Conservation (phyloP, 139 green algal genomes). For the Tetradesmus lagerheimii region DNA sequence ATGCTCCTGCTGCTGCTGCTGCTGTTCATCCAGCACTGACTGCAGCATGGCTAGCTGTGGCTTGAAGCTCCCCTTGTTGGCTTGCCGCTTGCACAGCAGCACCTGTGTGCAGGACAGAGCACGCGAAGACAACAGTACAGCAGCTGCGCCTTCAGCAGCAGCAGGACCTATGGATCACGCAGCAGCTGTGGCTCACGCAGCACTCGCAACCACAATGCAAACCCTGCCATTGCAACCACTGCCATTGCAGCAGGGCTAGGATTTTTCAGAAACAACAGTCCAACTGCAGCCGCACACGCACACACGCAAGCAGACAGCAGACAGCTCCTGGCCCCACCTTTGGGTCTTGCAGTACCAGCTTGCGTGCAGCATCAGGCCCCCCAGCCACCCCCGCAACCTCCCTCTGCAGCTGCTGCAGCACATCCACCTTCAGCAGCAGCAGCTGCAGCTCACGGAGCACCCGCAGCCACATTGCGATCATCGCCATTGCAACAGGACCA, state of each 20-base stretch:
- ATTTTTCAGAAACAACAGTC: no score
- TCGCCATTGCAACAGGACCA: no score
- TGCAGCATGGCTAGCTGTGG: neutral
- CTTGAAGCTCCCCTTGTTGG: neutral
- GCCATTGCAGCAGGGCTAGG: neutral
- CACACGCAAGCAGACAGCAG: no score
- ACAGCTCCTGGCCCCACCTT: neutral
- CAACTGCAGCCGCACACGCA: no score
- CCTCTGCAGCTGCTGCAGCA: neutral
- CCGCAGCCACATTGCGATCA: no score
- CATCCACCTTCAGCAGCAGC: neutral
- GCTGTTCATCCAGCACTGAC: neutral
- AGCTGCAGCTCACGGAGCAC: slow-evolving; percentile 8
- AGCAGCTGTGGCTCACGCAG: no score
- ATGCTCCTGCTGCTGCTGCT: neutral
- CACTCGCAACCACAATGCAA: no score
- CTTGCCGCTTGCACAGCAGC: neutral
- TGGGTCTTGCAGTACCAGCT: neutral
- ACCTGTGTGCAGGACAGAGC: neutral
- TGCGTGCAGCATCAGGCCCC: neutral
- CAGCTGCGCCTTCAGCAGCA: no score
- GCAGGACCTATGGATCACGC: no score
- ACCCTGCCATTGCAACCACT: no score
- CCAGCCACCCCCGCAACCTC: neutral
- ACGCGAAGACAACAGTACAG: no score